These are phyloP conservation scores for Drosera capensis DNA, from an alignment of 148 eudicot genomes.

Conservation along the genomic window DNA sequence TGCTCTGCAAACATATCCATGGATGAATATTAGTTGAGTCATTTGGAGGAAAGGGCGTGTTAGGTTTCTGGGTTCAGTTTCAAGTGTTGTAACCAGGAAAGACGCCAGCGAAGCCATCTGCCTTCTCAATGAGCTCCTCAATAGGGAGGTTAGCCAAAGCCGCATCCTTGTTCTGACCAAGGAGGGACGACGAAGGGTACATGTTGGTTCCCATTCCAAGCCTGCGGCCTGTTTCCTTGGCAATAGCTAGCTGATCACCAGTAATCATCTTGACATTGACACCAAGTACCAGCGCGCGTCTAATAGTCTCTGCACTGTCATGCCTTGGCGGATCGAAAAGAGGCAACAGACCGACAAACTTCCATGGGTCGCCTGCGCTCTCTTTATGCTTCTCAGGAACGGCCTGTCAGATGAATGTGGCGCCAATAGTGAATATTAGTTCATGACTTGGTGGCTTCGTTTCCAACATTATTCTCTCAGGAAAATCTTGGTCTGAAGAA, in stretches of 20 bases:
- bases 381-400: constrained; percentile 72
- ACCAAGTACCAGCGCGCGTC: constrained; percentile 61
- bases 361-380: constrained; percentile 56
- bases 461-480: neutral
- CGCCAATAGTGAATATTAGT: too few relatives aligned
- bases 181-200: constrained; percentile 79
- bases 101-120: constrained; percentile 81
- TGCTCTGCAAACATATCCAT: constrained; percentile 29
- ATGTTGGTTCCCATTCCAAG: too few relatives aligned
- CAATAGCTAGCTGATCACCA: constrained; percentile 81
- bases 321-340: constrained; percentile 82
- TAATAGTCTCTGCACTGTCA: constrained; percentile 75
- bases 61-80: neutral
- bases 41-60: neutral
- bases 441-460: too few relatives aligned
- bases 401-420: constrained; percentile 10
- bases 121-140: too few relatives aligned
- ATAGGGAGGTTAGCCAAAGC: constrained; percentile 39
- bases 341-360: constrained; percentile 55
- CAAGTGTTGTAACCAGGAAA: constrained; percentile 51
- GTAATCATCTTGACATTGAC: constrained; percentile 94
- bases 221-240: constrained; percentile 72
- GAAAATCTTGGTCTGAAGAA: neutral
- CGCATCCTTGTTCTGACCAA: constrained; percentile 53
- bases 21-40: neutral